Percentiles rank a stretch among this genome's conserved stretches.
phyloP scores from a whole-genome alignment of 225 moss, liverwort and hornwort species.

The Antitrichia curtipendula region DNA sequence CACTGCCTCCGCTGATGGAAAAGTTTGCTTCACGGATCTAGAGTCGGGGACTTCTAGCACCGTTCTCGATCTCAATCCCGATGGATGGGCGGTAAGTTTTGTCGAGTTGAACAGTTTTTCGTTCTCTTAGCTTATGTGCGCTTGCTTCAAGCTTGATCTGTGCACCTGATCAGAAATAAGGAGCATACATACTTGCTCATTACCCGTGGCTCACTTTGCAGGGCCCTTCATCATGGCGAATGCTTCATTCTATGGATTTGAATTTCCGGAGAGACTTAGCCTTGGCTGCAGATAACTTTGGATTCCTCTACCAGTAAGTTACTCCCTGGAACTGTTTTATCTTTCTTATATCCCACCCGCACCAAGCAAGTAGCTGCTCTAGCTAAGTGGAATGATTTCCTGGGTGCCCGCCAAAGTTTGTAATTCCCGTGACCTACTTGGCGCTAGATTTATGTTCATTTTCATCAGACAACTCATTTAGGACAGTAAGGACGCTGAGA shows the following conservation, averaged over 20 bases:
- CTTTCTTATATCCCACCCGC: not conserved
- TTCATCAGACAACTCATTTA: not conserved
- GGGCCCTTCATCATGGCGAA: constrained; percentile 71
- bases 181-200: not conserved
- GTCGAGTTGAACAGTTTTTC: not conserved
- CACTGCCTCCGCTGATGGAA: constrained; percentile 68
- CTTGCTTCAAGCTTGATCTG: not conserved
- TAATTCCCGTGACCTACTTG: not conserved
- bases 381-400: not conserved
- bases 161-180: not conserved
- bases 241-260: constrained; percentile 73
- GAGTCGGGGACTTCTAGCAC: constrained; percentile 58
- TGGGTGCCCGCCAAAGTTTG: not conserved
- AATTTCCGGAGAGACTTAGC: constrained; percentile 45
- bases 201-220: not conserved
- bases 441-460: not conserved
- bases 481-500: not conserved
- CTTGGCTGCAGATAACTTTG: constrained; percentile 63
- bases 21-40: constrained; percentile 59
- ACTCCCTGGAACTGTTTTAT: not conserved
- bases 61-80: constrained; percentile 66
- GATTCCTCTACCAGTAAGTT: constrained; percentile 62
- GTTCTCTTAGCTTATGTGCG: not conserved
- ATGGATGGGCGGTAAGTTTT: constrained; percentile 64
- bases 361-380: not conserved